phyloP scores from a whole-genome alignment of 192 early-diverging fungal species.

The Coemansia sp. region DNA sequence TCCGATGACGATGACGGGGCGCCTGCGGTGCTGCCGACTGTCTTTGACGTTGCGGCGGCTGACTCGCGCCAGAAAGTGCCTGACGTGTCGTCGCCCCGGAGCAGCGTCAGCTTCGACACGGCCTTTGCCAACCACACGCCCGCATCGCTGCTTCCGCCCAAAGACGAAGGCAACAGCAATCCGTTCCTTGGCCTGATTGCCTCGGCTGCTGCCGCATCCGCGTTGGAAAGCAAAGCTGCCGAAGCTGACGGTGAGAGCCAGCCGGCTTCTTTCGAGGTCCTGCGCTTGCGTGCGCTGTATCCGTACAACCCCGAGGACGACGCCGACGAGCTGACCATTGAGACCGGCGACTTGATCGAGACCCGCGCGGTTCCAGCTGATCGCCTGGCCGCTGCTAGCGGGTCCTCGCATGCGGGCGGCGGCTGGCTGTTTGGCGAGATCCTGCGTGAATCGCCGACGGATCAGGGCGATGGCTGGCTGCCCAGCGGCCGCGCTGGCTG shows the following conservation, averaged over 20 bases:
- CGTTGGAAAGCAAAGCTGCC: not conserved
- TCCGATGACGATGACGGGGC: slow-evolving; percentile 30
- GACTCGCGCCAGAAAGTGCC: not conserved
- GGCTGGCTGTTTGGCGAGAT: slow-evolving; percentile 47
- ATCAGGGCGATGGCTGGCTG: slow-evolving; percentile 32
- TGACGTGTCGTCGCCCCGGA: slow-evolving; percentile 3
- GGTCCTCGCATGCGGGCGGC: slow-evolving; percentile 19
- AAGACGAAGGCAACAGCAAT: slow-evolving; percentile 39
- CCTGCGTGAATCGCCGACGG: slow-evolving; percentile 11
- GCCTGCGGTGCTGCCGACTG: not conserved
- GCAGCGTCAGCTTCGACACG: slow-evolving; percentile 41
- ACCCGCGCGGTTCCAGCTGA: slow-evolving; percentile 12
- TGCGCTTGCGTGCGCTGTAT: slow-evolving; percentile 33
- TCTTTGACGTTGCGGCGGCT: not conserved
- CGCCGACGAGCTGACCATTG: slow-evolving; percentile 20
- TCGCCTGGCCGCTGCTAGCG: not conserved
- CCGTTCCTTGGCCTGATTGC: slow-evolving; percentile 32
- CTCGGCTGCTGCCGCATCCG: not conserved
- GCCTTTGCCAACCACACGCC: slow-evolving; percentile 29
- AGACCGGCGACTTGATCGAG: slow-evolving; percentile 35
- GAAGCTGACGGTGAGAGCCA: not conserved
- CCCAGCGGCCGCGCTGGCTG: slow-evolving; percentile 25
- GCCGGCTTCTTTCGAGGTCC: slow-evolving; percentile 14
- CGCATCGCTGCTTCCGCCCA: not conserved
- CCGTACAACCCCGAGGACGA: slow-evolving; percentile 12